Evolutionary conservation across 2,329 filamentous ascomycete species (phyloP).

Genomic region (Aureobasidium sp.): DNA sequence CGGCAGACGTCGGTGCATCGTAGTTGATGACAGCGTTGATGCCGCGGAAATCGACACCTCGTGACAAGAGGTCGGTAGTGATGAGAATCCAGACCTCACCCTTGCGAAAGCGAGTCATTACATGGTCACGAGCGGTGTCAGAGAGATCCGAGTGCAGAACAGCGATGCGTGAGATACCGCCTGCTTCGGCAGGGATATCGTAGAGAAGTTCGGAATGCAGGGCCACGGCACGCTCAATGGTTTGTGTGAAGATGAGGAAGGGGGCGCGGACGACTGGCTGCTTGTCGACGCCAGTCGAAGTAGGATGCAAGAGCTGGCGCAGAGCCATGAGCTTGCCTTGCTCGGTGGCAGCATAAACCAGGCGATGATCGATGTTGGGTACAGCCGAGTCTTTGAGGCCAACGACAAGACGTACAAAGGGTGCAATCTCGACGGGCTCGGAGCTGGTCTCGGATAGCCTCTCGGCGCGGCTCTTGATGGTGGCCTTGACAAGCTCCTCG

Average conservation of each 20-base stretch:
- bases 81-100: constrained; percentile 96
- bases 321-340: constrained; percentile 88
- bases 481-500: constrained; percentile 67
- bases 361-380: constrained; percentile 81
- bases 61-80: constrained; percentile 86
- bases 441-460: constrained; percentile 26
- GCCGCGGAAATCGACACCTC: constrained; percentile 89
- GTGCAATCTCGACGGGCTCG: constrained; percentile 25
- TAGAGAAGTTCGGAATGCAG: constrained; percentile 86
- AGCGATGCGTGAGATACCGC: constrained; percentile 75
- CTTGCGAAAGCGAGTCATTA: constrained; percentile 84
- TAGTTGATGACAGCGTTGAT: constrained; percentile 97
- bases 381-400: constrained; percentile 93
- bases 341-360: constrained; percentile 87
- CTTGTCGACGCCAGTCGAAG: constrained; percentile 50
- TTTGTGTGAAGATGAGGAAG: constrained; percentile 94
- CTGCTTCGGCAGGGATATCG: constrained; percentile 84
- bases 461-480: constrained; percentile 50
- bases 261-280: constrained; percentile 63
- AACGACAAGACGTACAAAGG: constrained; percentile 79
- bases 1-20: constrained; percentile 86
- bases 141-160: constrained; percentile 84
- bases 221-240: constrained; percentile 81
- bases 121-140: constrained; percentile 63
- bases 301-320: constrained; percentile 79